phyloP scores from a whole-genome alignment of 23 red algal genomes.

The Gracilaria domingensis region DNA sequence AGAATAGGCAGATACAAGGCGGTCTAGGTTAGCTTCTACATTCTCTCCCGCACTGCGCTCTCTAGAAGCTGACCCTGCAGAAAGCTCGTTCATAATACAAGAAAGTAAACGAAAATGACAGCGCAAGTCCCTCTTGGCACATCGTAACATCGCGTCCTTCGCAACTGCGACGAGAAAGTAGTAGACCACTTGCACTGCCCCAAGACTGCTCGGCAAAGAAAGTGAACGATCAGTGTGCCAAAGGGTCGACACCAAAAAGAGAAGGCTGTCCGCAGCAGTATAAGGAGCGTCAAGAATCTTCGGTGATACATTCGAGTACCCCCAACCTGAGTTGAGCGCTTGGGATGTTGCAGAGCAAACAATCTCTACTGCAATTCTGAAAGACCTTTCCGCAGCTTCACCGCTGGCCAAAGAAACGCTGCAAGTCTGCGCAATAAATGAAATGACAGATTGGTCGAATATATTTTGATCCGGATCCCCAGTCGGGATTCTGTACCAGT shows the following conservation, averaged over 20 bases:
- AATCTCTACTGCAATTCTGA: conserved; percentile 63
- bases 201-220: background rate
- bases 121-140: conserved; percentile 37
- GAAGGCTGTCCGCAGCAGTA: conserved; percentile 45
- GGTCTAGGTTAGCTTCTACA: background rate
- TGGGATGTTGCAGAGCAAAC: conserved; percentile 37
- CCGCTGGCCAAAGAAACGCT: conserved; percentile 24
- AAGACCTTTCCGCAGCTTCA: conserved; percentile 56
- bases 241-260: conserved; percentile 40
- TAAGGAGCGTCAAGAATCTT: conserved; percentile 45
- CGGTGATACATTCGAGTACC: background rate
- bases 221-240: background rate
- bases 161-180: conserved; percentile 51
- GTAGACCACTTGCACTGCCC: conserved; percentile 21
- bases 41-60: conserved; percentile 29
- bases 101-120: conserved; percentile 78
- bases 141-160: conserved; percentile 33
- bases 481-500: conserved; percentile 68
- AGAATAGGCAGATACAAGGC: background rate
- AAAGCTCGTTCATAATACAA: conserved; percentile 68
- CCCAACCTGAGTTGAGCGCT: conserved; percentile 20
- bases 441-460: conserved; percentile 41
- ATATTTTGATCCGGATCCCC: conserved; percentile 31
- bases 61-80: background rate
- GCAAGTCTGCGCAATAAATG: conserved; percentile 40